phyloP scores from a whole-genome alignment of 176 grass and related monocot species.

The Avena eriantha region DNA sequence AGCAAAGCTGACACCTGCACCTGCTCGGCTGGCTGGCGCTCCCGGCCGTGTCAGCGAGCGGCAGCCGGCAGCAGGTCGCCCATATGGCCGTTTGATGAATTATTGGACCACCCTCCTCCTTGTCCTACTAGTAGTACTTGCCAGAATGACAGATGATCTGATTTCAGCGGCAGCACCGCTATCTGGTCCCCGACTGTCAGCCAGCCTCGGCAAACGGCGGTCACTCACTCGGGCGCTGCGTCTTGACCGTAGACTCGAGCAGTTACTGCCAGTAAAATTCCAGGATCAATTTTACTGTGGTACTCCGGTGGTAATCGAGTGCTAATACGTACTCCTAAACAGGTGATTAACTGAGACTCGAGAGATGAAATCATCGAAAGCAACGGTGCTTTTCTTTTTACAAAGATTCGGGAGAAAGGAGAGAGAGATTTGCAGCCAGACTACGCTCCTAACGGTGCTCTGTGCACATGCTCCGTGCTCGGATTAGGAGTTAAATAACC shows the following conservation, averaged over 20 bases:
- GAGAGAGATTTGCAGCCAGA: background rate
- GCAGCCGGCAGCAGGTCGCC: slow-evolving; percentile 33
- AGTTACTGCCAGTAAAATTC: background rate
- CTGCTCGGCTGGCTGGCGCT: slow-evolving; percentile 42
- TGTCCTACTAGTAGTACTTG: background rate
- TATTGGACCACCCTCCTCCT: slow-evolving; percentile 40
- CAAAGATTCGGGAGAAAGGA: background rate
- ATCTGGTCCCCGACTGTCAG: background rate
- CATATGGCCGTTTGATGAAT: slow-evolving; percentile 65
- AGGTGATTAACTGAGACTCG: background rate
- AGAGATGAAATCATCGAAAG: background rate
- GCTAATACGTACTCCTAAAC: background rate
- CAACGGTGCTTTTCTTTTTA: slow-evolving; percentile 21
- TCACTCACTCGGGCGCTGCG: background rate
- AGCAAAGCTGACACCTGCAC: slow-evolving; percentile 52
- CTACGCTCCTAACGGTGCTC: slow-evolving; percentile 42
- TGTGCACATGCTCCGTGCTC: slow-evolving; percentile 37
- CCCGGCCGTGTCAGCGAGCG: slow-evolving; percentile 31
- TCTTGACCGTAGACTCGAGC: background rate
- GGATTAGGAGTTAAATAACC: background rate
- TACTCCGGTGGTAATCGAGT: background rate
- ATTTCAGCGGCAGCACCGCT: background rate
- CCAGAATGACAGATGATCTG: slow-evolving; percentile 30
- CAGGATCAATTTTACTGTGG: background rate
- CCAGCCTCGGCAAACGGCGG: background rate